Evolutionary conservation across 2,329 filamentous ascomycete genomes (phyloP).

Genomic region (Endocalyx cinctus): DNA sequence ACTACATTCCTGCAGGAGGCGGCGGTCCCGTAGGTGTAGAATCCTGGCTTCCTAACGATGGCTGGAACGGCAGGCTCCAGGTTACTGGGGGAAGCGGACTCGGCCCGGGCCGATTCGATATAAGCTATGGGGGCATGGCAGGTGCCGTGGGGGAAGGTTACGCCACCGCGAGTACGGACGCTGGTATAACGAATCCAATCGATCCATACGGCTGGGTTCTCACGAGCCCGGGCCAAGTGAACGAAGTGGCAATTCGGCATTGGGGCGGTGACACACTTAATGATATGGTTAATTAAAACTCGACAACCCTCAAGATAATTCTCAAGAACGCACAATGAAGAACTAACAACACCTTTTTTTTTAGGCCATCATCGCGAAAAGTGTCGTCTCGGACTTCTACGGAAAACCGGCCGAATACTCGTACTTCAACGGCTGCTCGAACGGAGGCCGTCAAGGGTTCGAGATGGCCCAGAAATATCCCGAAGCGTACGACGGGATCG

Average conservation of each 20-base stretch:
- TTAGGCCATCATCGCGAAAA: conserved; percentile 36
- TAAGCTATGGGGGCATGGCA: conserved; percentile 8
- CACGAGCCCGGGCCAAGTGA: not conserved
- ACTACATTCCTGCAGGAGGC: conserved; percentile 37
- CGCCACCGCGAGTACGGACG: conserved; percentile 21
- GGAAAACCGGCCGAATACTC: conserved; percentile 33
- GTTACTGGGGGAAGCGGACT: conserved; percentile 33
- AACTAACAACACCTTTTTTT: conserved; percentile 2
- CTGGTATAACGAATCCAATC: conserved; percentile 7
- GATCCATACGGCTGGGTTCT: conserved; percentile 14
- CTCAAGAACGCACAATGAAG: not conserved
- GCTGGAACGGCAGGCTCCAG: conserved; percentile 33
- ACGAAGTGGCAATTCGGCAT: not conserved
- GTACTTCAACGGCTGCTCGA: conserved; percentile 48
- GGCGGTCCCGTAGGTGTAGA: conserved; percentile 31
- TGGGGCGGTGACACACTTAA: conserved; percentile 2
- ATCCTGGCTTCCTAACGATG: conserved; percentile 27
- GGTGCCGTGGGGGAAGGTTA: conserved; percentile 18
- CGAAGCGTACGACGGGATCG: conserved; percentile 48
- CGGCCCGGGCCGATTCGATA: conserved; percentile 16
- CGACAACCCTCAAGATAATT: not conserved
- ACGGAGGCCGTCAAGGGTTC: conserved; percentile 51
- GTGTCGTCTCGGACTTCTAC: conserved; percentile 37
- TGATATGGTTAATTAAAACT: not conserved
- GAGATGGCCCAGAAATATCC: conserved; percentile 48